These are phyloP conservation scores for Nidularia pulvinata DNA, from an alignment of 768 basidiomycete genomes.

Conservation along the genomic window DNA sequence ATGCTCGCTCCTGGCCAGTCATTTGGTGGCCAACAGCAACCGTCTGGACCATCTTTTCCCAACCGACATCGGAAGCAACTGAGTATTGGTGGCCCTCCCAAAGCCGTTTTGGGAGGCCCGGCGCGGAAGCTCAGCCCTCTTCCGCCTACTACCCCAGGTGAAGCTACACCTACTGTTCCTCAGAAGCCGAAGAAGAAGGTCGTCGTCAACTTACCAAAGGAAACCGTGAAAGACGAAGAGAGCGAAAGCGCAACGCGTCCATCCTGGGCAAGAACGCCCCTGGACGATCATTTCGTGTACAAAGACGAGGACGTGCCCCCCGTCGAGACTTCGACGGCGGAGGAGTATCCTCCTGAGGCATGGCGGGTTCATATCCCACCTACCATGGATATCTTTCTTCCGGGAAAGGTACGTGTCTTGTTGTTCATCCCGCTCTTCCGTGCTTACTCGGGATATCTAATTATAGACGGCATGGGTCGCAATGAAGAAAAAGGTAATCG, in stretches of 20 bases:
- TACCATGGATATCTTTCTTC: constrained; percentile 80
- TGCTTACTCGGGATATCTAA: constrained; percentile 6
- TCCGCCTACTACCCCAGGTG: constrained; percentile 34
- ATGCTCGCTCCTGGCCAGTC: constrained; percentile 37
- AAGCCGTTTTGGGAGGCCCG: constrained; percentile 81
- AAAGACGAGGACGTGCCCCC: constrained; percentile 17
- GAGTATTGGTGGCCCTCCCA: constrained; percentile 87
- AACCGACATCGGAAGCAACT: constrained; percentile 67
- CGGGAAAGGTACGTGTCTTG: constrained; percentile 60
- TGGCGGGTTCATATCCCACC: constrained; percentile 59
- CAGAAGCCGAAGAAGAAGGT: constrained; percentile 62
- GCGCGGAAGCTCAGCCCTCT: constrained; percentile 75
- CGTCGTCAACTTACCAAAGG: constrained; percentile 71
- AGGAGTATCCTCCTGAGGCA: constrained; percentile 64
- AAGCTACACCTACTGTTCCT: constrained; percentile 20
- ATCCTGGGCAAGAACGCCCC: constrained; percentile 63
- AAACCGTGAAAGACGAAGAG: constrained; percentile 46
- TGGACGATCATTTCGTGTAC: constrained; percentile 27
- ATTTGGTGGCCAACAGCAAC: constrained; percentile 32
- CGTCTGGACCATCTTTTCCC: no score
- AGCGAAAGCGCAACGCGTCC: constrained; percentile 40
- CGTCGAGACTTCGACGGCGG: constrained; percentile 41
- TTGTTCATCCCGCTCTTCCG: constrained; percentile 4
- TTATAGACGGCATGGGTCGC: constrained; percentile 76
- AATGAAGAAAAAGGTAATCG: constrained; percentile 70